A percentile compares a stretch with the other conserved stretches of the same genome.
phyloP scores from a whole-genome alignment of 2,329 filamentous ascomycete species.

The Arthrobotrys pseudoclavata region DNA sequence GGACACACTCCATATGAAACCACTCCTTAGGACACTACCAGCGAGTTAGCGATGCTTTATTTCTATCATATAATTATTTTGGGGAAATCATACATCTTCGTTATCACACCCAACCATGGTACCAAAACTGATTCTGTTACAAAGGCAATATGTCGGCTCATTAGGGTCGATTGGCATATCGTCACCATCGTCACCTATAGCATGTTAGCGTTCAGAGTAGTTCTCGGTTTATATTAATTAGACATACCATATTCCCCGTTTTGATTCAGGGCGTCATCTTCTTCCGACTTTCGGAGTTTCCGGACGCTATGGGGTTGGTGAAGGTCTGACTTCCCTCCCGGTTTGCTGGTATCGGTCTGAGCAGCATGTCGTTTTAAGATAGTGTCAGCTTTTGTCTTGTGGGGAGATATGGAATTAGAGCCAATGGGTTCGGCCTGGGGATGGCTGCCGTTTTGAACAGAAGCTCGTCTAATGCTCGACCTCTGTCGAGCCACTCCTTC shows the following conservation, averaged over 20 bases:
- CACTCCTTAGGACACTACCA: slow-evolving; percentile 82
- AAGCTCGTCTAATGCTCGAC: slow-evolving; percentile 30
- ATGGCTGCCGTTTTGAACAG: slow-evolving; percentile 22
- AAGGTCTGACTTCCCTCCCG: background rate
- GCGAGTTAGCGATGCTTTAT: slow-evolving; percentile 19
- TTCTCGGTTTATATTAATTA: background rate
- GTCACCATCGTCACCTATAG: slow-evolving; percentile 75
- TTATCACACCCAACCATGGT: slow-evolving; percentile 89
- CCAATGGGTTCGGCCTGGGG: slow-evolving; percentile 4
- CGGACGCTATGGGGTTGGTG: slow-evolving; percentile 61
- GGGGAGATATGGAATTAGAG: background rate
- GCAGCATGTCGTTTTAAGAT: slow-evolving; percentile 13
- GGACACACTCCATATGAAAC: slow-evolving; percentile 86
- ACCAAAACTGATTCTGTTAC: slow-evolving; percentile 83
- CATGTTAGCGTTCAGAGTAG: slow-evolving; percentile 34
- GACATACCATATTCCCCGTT: slow-evolving; percentile 45
- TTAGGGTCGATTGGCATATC: slow-evolving; percentile 80
- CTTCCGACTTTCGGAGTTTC: slow-evolving; percentile 67
- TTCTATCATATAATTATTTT: background rate
- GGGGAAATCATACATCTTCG: slow-evolving; percentile 73
- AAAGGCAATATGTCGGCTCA: slow-evolving; percentile 82
- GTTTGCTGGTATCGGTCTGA: slow-evolving; percentile 9
- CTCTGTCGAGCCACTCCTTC: slow-evolving; percentile 29
- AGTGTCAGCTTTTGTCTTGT: slow-evolving; percentile 16
- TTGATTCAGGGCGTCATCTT: background rate